Conservation (phyloP, 2,329 filamentous ascomycete species). For the Periconia sp. region DNA sequence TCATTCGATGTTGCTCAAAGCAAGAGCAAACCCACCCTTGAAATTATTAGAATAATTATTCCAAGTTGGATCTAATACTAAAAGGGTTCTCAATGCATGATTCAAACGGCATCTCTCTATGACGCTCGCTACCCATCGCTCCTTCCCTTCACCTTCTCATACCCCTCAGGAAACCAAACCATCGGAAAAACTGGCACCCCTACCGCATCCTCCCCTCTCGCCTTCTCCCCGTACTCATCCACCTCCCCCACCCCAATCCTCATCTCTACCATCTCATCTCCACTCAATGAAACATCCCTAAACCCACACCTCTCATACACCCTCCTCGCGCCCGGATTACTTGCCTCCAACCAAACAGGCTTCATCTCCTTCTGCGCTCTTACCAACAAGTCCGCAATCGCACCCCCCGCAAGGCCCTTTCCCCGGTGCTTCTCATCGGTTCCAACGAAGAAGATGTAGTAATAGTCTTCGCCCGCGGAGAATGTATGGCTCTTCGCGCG, state of each 20-base stretch:
- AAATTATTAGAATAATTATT: no score
- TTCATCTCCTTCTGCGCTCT: slow-evolving; percentile 7
- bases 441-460: slow-evolving; percentile 7
- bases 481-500: neutral
- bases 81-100: no score
- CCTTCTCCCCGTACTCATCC: slow-evolving; percentile 5
- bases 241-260: neutral
- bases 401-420: slow-evolving; percentile 5
- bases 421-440: slow-evolving; percentile 9
- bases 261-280: neutral
- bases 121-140: neutral
- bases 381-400: slow-evolving; percentile 5
- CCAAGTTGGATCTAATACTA: no score
- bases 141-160: slow-evolving; percentile 3
- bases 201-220: slow-evolving; percentile 3
- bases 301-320: slow-evolving; percentile 16
- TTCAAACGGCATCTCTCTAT: no score
- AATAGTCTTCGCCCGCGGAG: slow-evolving; percentile 5
- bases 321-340: neutral
- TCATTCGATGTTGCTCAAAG: no score
- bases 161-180: slow-evolving; percentile 18
- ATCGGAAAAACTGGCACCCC: slow-evolving; percentile 14
- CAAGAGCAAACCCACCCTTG: no score
- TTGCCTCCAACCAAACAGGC: slow-evolving; percentile 19
- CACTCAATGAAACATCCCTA: slow-evolving; percentile 7